phyloP scores from a whole-genome alignment of 2,329 filamentous ascomycete species.

The Arthrobotrys iridis region DNA sequence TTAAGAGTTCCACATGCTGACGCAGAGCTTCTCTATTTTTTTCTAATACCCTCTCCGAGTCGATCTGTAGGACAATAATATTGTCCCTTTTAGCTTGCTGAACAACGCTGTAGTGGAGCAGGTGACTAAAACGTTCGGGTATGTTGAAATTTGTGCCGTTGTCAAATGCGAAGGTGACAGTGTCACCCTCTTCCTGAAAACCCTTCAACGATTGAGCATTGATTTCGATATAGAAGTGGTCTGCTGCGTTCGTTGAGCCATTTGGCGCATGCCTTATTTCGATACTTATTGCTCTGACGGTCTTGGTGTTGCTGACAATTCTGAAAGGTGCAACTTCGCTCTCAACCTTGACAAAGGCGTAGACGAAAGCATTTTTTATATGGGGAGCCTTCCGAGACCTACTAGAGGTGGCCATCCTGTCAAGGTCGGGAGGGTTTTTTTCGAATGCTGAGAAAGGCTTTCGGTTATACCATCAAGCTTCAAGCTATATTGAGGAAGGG shows the following conservation, averaged over 20 bases:
- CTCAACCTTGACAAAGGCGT: too few relatives aligned
- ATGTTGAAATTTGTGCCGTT: not conserved
- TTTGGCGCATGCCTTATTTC: not conserved
- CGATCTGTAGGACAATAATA: not conserved
- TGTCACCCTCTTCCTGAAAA: not conserved
- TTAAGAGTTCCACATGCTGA: not conserved
- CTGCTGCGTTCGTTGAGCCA: not conserved
- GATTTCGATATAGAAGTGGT: not conserved
- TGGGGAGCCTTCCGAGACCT: too few relatives aligned
- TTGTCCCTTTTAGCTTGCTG: not conserved
- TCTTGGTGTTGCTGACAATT: too few relatives aligned
- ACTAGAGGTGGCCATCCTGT: too few relatives aligned
- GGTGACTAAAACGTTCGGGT: not conserved
- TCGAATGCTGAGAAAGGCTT: too few relatives aligned
- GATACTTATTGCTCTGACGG: not conserved
- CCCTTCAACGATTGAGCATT: not conserved
- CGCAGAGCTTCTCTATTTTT: not conserved
- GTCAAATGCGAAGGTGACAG: not conserved
- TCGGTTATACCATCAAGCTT: too few relatives aligned
- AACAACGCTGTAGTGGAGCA: not conserved
- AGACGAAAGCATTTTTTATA: too few relatives aligned
- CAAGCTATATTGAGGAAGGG: too few relatives aligned
- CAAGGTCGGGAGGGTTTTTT: too few relatives aligned
- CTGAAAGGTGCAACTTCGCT: too few relatives aligned
- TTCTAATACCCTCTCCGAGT: not conserved